Conservation (phyloP, 1,139 yeast genomes). For the Debaryomycetaceae sp. region DNA sequence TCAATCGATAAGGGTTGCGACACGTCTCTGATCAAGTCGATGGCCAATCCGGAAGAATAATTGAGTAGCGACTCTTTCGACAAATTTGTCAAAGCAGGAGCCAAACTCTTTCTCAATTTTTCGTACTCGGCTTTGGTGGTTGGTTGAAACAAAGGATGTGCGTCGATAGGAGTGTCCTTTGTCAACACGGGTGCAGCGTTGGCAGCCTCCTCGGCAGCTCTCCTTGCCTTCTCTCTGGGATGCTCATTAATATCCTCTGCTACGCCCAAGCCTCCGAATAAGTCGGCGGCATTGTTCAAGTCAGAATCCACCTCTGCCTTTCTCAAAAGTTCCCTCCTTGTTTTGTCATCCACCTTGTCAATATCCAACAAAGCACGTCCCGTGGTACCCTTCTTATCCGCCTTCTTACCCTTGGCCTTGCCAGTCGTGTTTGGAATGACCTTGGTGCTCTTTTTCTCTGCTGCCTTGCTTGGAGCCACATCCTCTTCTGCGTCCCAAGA, state of each 20-base stretch:
- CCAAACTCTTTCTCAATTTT: conserved; percentile 74
- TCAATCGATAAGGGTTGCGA: conserved; percentile 79
- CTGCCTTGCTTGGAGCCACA: conserved; percentile 50
- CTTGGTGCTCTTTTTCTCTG: conserved; percentile 35
- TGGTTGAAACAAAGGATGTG: conserved; percentile 78
- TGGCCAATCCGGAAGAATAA: conserved; percentile 72
- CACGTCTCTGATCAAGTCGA: conserved; percentile 82
- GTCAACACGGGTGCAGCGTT: conserved; percentile 37
- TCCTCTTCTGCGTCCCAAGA: conserved; percentile 85
- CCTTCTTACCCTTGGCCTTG: conserved; percentile 40
- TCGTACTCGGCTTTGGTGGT: conserved; percentile 80
- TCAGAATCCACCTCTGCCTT: conserved; percentile 83
- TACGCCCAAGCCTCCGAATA: conserved; percentile 81
- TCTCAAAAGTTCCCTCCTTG: conserved; percentile 68
- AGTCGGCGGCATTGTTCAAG: conserved; percentile 86
- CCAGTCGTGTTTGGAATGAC: conserved; percentile 27
- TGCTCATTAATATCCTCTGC: conserved; percentile 55
- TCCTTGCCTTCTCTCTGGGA: conserved; percentile 63
- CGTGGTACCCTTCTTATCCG: conserved; percentile 28
- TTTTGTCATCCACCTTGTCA: conserved; percentile 61
- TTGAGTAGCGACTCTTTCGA: conserved; percentile 61
- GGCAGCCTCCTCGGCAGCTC: conserved; percentile 43
- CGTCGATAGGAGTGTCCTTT: conserved; percentile 65
- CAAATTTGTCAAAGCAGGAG: conserved; percentile 62
- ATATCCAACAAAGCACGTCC: conserved; percentile 42